Conservation (phyloP, 352 stramenopile genomes). For the Globisporangium mamillatum region DNA sequence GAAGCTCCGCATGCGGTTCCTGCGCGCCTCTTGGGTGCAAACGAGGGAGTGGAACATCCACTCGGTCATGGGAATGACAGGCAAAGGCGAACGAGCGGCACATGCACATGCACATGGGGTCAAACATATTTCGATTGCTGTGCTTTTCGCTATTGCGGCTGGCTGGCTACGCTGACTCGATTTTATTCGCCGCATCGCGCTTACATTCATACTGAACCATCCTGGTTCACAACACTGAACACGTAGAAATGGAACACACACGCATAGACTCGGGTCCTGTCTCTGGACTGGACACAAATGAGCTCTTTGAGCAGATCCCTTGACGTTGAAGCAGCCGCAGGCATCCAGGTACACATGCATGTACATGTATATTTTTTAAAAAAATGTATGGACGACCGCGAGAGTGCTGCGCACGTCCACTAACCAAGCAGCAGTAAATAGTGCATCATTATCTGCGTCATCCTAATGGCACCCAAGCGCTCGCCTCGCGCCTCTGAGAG, state of each 20-base stretch:
- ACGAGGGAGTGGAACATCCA: neutral
- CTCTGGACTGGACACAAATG: conserved; percentile 1
- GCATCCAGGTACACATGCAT: neutral
- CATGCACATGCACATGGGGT: neutral
- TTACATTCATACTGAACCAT: neutral
- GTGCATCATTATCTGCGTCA: neutral
- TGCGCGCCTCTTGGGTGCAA: neutral
- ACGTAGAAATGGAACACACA: conserved; percentile 10
- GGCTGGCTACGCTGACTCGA: neutral
- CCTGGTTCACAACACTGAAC: neutral
- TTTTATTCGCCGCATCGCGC: neutral
- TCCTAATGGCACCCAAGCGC: neutral
- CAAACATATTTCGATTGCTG: neutral
- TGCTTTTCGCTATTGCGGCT: neutral
- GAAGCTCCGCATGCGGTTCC: neutral
- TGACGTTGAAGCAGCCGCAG: neutral
- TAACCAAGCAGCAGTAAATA: neutral
- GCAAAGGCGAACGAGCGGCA: neutral
- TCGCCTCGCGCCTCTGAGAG: too few relatives aligned
- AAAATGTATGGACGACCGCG: neutral
- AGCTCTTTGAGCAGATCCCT: neutral
- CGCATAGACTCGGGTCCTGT: neutral
- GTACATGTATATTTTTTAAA: neutral
- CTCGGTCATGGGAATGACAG: too few relatives aligned
- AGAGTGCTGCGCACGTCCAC: neutral